These are phyloP conservation scores for Cladophialophora carrionii DNA, from an alignment of 2,329 filamentous ascomycete species.

Conservation along the genomic window DNA sequence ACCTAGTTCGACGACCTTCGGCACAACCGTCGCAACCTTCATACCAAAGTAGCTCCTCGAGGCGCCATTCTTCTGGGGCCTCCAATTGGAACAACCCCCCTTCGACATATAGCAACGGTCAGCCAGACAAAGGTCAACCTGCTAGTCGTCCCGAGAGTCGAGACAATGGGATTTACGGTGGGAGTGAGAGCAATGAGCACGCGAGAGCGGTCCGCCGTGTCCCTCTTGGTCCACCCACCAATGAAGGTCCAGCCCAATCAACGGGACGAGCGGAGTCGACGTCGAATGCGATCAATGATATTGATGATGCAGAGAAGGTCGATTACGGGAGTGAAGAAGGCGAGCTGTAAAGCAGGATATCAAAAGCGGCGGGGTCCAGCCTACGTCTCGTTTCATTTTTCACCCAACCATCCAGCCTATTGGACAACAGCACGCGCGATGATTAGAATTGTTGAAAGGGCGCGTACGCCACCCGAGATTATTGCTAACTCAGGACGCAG, in stretches of 20 bases:
- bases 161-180: slow-evolving; percentile 19
- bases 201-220: slow-evolving; percentile 7
- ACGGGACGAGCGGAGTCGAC: background rate
- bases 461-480: slow-evolving; percentile 1
- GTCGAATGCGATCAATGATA: slow-evolving; percentile 26
- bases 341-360: slow-evolving; percentile 42
- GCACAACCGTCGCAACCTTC: slow-evolving; percentile 4
- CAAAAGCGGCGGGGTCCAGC: background rate
- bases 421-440: background rate
- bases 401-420: background rate
- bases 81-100: slow-evolving; percentile 23
- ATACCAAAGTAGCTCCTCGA: slow-evolving; percentile 8
- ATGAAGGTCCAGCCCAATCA: slow-evolving; percentile 6
- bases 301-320: slow-evolving; percentile 39
- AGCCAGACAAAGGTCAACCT: slow-evolving; percentile 28
- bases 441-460: slow-evolving; percentile 12
- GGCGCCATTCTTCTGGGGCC: slow-evolving; percentile 27
- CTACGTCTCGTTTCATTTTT: background rate
- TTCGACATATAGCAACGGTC: slow-evolving; percentile 27
- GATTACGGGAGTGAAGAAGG: slow-evolving; percentile 51
- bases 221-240: slow-evolving; percentile 17
- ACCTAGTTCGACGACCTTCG: slow-evolving; percentile 32
- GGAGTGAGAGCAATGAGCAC: slow-evolving; percentile 17
- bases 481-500: background rate
- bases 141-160: slow-evolving; percentile 27